Evolutionary conservation across 192 early-diverging fungal genomes (phyloP), one percentile per base, ranked within the genome.

Genomic region (Coemansia guatemalensis): DNA sequence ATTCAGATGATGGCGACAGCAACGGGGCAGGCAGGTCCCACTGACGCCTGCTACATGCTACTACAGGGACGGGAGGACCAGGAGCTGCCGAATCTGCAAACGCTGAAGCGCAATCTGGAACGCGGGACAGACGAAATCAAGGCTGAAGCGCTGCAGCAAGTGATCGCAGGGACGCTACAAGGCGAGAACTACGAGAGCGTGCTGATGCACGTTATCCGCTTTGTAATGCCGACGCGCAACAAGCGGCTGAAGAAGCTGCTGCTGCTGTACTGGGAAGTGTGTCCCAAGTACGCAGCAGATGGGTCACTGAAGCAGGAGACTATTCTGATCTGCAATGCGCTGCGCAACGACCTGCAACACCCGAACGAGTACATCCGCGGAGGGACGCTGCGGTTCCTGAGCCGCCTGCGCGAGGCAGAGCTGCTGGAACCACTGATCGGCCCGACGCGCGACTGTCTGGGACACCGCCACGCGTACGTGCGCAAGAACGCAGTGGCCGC

Each of bases 361-460:
- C 95, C 97, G 44, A 99, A 99, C 81, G 97, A 99, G 84, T 99
- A 90, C 68, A 94, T 99, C 64, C 87, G 97, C 59, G 97, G 96
- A 20, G 87, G 87, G 3, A 96, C 93, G 29, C 87, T 99, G 60
- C 88, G 97, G 24, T 93, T 96, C 73, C 81, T 99, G 64, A 93
- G 93, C 85, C 98, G 98, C 77, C 85, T 99, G 62, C 87, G 89
- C 54, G 97, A 99, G 67, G 86, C 91, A 18, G 97, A 99, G 73
- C 71, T 99, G 29, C 84, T 99, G 8, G 96, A 98, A 76, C 97
- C 97, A 8, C 84, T 96, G 32, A 83, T 98, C 48, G 94, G 94
- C 29, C 88, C 95, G 22, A 89, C 91, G 30, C 84, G 94, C 70
- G 75, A 85, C 48, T 97, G 95, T 81, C 83, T 99, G 73, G 92